phyloP scores from a whole-genome alignment of 73 alveolate species.

The Paramecium biaurelia region DNA sequence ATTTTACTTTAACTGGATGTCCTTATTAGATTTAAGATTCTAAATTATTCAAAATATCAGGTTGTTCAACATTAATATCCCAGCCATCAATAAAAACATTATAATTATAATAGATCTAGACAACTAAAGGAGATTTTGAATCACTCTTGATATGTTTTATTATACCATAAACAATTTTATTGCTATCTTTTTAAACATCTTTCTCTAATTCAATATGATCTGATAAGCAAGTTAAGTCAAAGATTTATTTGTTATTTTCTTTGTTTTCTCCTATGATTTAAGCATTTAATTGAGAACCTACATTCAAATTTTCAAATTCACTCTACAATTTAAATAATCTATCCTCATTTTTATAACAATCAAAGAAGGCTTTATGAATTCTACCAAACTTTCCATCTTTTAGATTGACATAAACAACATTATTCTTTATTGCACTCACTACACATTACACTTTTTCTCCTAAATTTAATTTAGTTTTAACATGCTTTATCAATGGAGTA shows the following conservation, averaged over 20 bases:
- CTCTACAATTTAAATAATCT: constrained; percentile 21
- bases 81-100: constrained; percentile 28
- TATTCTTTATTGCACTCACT: constrained; percentile 8
- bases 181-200: not conserved
- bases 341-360: not conserved
- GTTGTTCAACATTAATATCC: not conserved
- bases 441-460: not conserved
- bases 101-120: not conserved
- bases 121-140: not conserved
- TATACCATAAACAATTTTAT: constrained; percentile 18
- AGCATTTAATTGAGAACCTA: not conserved
- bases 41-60: not conserved
- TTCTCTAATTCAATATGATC: not conserved
- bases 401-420: constrained; percentile 16
- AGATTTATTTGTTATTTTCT: constrained; percentile 16
- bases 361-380: constrained; percentile 4
- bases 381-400: constrained; percentile 37
- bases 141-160: not conserved
- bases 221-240: not conserved
- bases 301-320: constrained; percentile 17
- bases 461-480: not conserved
- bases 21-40: not conserved
- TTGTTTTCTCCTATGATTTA: not conserved
- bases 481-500: not conserved
- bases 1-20: not conserved